phyloP scores from a whole-genome alignment of 805 yeast species.

The Cyberlindnera nakhonratchasimensis region DNA sequence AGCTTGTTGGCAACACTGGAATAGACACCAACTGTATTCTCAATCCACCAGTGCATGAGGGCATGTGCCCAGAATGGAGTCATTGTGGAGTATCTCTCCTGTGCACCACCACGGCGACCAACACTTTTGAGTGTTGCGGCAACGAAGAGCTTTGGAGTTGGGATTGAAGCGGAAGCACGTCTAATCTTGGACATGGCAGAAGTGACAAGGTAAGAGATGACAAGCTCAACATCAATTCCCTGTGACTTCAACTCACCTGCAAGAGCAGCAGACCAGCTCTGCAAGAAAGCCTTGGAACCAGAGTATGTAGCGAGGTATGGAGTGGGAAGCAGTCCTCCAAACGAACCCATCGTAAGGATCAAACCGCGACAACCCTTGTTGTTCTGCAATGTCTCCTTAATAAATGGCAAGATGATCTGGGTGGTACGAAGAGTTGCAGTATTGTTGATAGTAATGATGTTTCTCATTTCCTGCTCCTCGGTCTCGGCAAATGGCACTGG shows the following conservation, averaged over 20 bases:
- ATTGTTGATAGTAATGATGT: conserved; percentile 83
- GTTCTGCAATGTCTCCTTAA: conserved; percentile 48
- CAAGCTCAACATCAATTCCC: conserved; percentile 81
- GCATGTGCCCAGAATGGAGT: conserved; percentile 97
- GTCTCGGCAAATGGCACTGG: conserved; percentile 94
- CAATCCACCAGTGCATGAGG: conserved; percentile 78
- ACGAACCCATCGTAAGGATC: conserved; percentile 93
- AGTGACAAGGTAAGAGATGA: conserved; percentile 85
- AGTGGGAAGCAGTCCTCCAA: conserved; percentile 91
- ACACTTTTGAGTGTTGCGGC: conserved; percentile 59
- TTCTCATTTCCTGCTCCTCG: conserved; percentile 63
- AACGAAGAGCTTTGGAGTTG: conserved; percentile 80
- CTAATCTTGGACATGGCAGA: conserved; percentile 94
- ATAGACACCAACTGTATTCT: conserved; percentile 77
- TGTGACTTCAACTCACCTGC: conserved; percentile 74
- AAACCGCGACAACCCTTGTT: conserved; percentile 56
- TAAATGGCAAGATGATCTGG: conserved; percentile 70
- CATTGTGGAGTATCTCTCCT: conserved; percentile 77
- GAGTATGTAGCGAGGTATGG: conserved; percentile 92
- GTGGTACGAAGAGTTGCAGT: conserved; percentile 82
- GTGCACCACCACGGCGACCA: conserved; percentile 91
- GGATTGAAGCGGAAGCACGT: conserved; percentile 70
- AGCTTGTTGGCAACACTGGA: conserved; percentile 63
- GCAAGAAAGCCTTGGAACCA: conserved; percentile 94
- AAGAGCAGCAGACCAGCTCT: conserved; percentile 86